A percentile compares a stretch with the other conserved stretches of the same genome.
Evolutionary conservation across 345 rosid species (phyloP).

Genomic region (Citrus australasica): DNA sequence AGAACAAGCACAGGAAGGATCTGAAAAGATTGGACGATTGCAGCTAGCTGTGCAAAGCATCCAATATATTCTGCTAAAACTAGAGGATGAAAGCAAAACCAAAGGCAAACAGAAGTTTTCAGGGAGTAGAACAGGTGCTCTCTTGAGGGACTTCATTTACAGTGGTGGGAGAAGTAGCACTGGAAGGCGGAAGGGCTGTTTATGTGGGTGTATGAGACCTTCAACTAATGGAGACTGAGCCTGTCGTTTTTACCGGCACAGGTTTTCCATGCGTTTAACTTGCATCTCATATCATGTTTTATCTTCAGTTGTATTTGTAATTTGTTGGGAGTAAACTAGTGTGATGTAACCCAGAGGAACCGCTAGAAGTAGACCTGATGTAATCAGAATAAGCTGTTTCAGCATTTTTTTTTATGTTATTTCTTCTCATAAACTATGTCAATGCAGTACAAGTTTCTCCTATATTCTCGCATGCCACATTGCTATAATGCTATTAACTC

Average conservation of each 20-base stretch:
- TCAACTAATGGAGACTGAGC: slow-evolving; percentile 47
- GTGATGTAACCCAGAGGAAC: slow-evolving; percentile 8
- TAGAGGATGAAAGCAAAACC: slow-evolving; percentile 63
- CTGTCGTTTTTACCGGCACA: neutral
- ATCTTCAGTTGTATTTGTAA: slow-evolving; percentile 1
- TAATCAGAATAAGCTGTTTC: slow-evolving; percentile 29
- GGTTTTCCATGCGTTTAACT: neutral
- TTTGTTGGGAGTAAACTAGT: slow-evolving; percentile 14
- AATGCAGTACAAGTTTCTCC: slow-evolving; percentile 4
- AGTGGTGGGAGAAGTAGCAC: slow-evolving; percentile 48
- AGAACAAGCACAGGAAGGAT: slow-evolving; percentile 60
- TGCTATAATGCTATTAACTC: neutral
- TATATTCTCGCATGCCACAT: neutral
- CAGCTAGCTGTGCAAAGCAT: slow-evolving; percentile 75
- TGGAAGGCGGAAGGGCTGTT: slow-evolving; percentile 47
- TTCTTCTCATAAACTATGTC: neutral
- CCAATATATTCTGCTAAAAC: slow-evolving; percentile 58
- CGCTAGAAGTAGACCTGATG: slow-evolving; percentile 22
- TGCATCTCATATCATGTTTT: slow-evolving; percentile 3
- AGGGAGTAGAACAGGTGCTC: slow-evolving; percentile 44
- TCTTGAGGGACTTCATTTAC: slow-evolving; percentile 66
- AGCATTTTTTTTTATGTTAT: slow-evolving; percentile 11
- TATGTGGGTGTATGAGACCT: slow-evolving; percentile 72
- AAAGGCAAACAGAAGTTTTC: slow-evolving; percentile 46
- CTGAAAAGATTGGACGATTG: slow-evolving; percentile 73